A percentile compares a stretch with the other conserved stretches of the same genome.
phyloP scores from a whole-genome alignment of 495 filamentous ascomycete species.

The Penicillium cosmopolitanum region DNA sequence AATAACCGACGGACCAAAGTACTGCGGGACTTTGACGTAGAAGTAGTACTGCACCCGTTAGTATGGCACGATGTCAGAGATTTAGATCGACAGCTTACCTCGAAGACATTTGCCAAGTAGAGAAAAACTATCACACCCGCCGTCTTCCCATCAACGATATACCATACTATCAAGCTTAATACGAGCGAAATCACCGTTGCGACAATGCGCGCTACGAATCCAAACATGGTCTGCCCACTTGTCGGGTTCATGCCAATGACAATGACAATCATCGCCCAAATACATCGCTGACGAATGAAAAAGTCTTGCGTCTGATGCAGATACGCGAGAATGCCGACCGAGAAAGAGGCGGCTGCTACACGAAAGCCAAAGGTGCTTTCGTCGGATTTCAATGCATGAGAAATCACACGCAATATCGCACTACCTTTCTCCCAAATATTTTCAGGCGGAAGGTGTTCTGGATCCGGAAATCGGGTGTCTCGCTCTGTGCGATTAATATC shows the following conservation, averaged over 20 bases:
- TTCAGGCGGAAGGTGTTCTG: constrained; percentile 70
- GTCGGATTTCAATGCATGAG: constrained; percentile 33
- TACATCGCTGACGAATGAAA: constrained; percentile 69
- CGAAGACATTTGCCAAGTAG: constrained; percentile 67
- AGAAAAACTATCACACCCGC: constrained; percentile 68
- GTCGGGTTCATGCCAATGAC: constrained; percentile 62
- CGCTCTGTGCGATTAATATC: constrained; percentile 10
- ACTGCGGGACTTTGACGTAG: constrained; percentile 64
- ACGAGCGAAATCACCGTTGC: constrained; percentile 66
- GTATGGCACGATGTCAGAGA: not conserved
- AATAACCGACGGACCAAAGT: constrained; percentile 63
- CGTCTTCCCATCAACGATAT: constrained; percentile 68
- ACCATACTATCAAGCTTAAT: constrained; percentile 68
- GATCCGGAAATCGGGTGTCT: constrained; percentile 48
- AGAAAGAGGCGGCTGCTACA: constrained; percentile 70
- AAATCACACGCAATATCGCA: constrained; percentile 25
- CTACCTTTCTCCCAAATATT: constrained; percentile 63
- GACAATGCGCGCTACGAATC: constrained; percentile 65
- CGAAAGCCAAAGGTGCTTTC: constrained; percentile 65
- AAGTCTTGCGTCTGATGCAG: constrained; percentile 67
- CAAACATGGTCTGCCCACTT: constrained; percentile 68
- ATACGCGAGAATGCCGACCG: constrained; percentile 68
- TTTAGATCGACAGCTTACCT: constrained; percentile 37
- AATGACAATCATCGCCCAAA: constrained; percentile 82
- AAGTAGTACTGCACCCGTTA: constrained; percentile 54